A percentile compares a stretch with the other conserved stretches of the same genome.
phyloP scores from a whole-genome alignment of 2,329 filamentous ascomycete genomes.

The Fusarium udum region DNA sequence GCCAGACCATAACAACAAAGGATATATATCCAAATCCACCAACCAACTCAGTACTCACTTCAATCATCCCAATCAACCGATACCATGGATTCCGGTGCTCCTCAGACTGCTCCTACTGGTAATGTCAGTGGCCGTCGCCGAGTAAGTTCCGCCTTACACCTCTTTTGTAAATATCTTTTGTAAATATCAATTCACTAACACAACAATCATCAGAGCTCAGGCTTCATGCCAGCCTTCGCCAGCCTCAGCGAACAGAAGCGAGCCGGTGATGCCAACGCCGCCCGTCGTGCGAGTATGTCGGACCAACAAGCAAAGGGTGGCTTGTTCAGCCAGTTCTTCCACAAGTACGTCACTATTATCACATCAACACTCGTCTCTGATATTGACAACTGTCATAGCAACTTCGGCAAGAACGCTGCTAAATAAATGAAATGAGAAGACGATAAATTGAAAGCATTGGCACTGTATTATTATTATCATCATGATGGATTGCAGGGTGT shows the following conservation, averaged over 20 bases:
- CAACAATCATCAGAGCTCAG: conserved; percentile 51
- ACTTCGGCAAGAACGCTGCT: conserved; percentile 47
- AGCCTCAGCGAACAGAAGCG: conserved; percentile 63
- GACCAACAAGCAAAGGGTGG: conserved; percentile 62
- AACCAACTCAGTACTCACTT: neutral
- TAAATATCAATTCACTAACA: neutral
- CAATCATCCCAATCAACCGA: neutral
- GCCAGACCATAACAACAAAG: neutral
- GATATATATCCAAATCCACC: neutral
- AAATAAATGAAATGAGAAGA: conserved; percentile 36
- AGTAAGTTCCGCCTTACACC: conserved; percentile 25
- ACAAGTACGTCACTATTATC: conserved; percentile 56
- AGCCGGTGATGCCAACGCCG: conserved; percentile 52
- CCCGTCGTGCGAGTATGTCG: conserved; percentile 64
- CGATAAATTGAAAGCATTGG: neutral
- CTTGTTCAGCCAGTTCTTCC: conserved; percentile 65
- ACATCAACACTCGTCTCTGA: neutral
- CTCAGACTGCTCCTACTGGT: conserved; percentile 31
- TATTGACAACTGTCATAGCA: conserved; percentile 37
- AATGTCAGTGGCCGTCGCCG: conserved; percentile 43
- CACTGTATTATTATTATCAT: conserved; percentile 13
- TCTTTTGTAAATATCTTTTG: neutral
- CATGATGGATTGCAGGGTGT: neutral
- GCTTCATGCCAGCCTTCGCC: conserved; percentile 59
- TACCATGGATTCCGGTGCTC: conserved; percentile 46